These are phyloP conservation scores for Fusarium metavorans DNA, from an alignment of 2,329 filamentous ascomycete genomes.

Conservation along the genomic window DNA sequence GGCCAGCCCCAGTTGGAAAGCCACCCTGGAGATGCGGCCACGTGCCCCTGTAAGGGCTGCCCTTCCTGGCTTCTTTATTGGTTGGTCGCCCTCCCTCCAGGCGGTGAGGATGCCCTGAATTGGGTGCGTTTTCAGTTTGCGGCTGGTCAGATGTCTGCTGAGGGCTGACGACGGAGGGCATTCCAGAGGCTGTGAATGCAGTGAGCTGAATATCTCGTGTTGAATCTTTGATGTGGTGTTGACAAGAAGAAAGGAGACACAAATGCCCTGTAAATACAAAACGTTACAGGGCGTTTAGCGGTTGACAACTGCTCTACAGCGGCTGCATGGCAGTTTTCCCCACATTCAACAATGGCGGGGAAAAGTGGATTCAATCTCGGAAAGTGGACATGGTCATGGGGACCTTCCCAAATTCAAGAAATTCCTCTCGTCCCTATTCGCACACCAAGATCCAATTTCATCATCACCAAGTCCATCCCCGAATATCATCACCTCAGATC, in stretches of 20 bases:
- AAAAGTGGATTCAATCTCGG: slow-evolving; percentile 29
- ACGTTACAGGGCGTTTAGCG: slow-evolving; percentile 14
- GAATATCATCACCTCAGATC: neutral
- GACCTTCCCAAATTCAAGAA: slow-evolving; percentile 26
- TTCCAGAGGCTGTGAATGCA: neutral
- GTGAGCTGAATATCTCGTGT: neutral
- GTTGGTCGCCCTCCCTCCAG: slow-evolving; percentile 10
- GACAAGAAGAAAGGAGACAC: neutral
- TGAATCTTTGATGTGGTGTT: neutral
- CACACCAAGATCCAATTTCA: slow-evolving; percentile 4
- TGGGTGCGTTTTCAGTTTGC: neutral
- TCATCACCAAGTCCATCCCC: slow-evolving; percentile 8
- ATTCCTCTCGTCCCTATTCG: slow-evolving; percentile 16
- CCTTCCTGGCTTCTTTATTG: slow-evolving; percentile 15
- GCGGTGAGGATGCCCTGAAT: slow-evolving; percentile 32
- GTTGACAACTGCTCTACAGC: slow-evolving; percentile 1
- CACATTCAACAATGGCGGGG: slow-evolving; percentile 33
- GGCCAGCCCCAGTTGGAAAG: slow-evolving; percentile 4
- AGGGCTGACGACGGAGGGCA: neutral
- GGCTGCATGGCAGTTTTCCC: slow-evolving; percentile 20
- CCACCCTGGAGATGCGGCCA: slow-evolving; percentile 30
- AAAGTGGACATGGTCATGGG: slow-evolving; percentile 17
- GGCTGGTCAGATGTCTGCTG: slow-evolving; percentile 23
- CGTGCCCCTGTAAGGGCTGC: slow-evolving; percentile 26
- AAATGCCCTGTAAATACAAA: slow-evolving; percentile 5